These are phyloP conservation scores for Aspergillus sclerotialis DNA, from an alignment of 2,329 filamentous ascomycete genomes.

Conservation along the genomic window DNA sequence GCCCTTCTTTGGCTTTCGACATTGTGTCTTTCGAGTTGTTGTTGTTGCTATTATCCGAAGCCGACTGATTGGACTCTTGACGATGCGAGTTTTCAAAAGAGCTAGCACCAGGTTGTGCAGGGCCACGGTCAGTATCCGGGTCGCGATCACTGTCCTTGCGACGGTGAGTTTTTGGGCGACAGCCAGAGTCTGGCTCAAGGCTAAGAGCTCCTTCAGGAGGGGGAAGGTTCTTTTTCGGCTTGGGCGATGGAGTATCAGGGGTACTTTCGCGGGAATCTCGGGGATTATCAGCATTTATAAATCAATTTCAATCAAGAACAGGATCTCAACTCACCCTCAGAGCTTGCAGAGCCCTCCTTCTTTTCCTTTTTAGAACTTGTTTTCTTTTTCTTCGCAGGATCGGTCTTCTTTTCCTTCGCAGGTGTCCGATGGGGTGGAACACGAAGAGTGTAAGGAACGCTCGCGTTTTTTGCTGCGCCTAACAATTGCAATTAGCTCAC, in stretches of 20 bases:
- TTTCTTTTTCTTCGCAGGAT: too few relatives aligned
- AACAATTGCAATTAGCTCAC: too few relatives aligned
- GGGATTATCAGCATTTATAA: not conserved
- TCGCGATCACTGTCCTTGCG: too few relatives aligned
- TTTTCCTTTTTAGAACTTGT: too few relatives aligned
- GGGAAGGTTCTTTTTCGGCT: not conserved
- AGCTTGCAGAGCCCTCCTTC: too few relatives aligned
- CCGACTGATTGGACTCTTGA: too few relatives aligned
- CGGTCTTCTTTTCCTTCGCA: too few relatives aligned
- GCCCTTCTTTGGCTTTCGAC: constrained; percentile 34
- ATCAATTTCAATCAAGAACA: not conserved
- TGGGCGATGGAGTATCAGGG: constrained; percentile 1
- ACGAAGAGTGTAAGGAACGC: not conserved
- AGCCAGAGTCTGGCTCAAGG: too few relatives aligned
- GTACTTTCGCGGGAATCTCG: not conserved
- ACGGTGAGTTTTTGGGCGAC: too few relatives aligned
- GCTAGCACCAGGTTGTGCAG: too few relatives aligned
- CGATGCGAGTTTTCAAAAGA: too few relatives aligned
- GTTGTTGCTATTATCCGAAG: not conserved
- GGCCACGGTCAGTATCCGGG: too few relatives aligned
- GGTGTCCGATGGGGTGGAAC: not conserved
- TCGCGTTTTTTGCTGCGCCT: not conserved
- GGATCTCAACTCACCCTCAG: not conserved
- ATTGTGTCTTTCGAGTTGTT: constrained; percentile 15
- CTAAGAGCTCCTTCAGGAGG: not conserved